Evolutionary conservation across 108 stramenopile species (phyloP).

Genomic region (Fistulifera solaris): DNA sequence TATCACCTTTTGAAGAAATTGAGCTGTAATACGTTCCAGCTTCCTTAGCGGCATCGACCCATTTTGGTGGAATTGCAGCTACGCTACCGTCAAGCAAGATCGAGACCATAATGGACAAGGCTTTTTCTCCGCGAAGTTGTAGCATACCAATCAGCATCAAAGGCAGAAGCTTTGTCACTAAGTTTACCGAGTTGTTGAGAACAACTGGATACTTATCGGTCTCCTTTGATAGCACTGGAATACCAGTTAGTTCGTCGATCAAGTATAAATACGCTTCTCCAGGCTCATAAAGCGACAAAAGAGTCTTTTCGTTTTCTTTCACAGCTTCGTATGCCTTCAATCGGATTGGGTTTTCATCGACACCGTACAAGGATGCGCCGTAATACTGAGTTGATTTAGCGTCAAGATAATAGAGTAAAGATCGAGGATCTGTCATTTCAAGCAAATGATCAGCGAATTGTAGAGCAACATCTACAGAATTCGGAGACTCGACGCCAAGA

Average conservation of each 20-base stretch:
- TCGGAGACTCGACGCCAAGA: conserved; percentile 25
- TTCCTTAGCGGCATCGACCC: conserved; percentile 30
- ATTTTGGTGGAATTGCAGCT: conserved; percentile 13
- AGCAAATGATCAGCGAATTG: conserved; percentile 36
- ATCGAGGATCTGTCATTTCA: conserved; percentile 29
- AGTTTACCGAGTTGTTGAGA: conserved; percentile 19
- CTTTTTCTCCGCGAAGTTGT: conserved; percentile 39
- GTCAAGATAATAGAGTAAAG: conserved; percentile 24
- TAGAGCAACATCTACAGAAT: conserved; percentile 28
- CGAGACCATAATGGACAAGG: conserved; percentile 18
- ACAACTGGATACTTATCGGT: conserved; percentile 24
- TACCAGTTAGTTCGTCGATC: conserved; percentile 36
- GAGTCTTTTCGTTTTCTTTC: neutral
- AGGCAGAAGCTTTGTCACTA: conserved; percentile 28
- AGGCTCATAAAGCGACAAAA: conserved; percentile 23
- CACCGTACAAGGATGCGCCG: conserved; percentile 10
- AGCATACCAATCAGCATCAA: conserved; percentile 50
- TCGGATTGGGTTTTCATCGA: conserved; percentile 8
- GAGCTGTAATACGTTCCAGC: conserved; percentile 13
- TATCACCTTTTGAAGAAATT: neutral
- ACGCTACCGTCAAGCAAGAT: conserved; percentile 22
- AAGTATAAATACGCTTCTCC: conserved; percentile 35
- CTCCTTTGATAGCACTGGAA: conserved; percentile 23
- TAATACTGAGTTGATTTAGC: conserved; percentile 19
- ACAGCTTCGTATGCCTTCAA: conserved; percentile 5